Base-by-base conservation (phyloP, 768 basidiomycete species). In the Gelatoporia subvermispora region DNA sequence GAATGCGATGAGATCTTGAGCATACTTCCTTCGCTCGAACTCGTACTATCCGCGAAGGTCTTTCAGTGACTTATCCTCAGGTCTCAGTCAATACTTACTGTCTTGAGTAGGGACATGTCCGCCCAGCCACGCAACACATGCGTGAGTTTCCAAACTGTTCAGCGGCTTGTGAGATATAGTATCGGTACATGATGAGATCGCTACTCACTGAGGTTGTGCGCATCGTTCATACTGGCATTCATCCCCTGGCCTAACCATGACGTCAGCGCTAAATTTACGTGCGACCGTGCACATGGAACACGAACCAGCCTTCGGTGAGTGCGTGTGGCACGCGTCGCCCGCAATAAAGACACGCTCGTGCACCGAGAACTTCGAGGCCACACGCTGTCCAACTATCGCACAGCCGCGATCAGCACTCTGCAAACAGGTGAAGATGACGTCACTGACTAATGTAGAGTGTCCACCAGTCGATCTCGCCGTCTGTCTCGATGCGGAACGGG, bases 181-280 rank as follows among this genome's bases (percentile, higher is more conserved):
- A 7, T 22, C 17, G 5, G 11, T 8, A n/a, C n/a, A n/a, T n/a
- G n/a, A n/a, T n/a, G 36, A 9, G 9, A 17, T 37, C n/a, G 8
- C n/a, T 8, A 45, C 45, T 20, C 35, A 74, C 71, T 63, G 13
- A 80, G 68, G 54, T 81, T 80, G 57, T 76, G 78, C 0, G 73
- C 63, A 47, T 81, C 79, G 46, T 72, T 76, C 68, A 79, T 77
- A 45, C 72, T 72, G 3, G 74, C 76, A 25, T 77, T 78, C 75
- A 76, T 72, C 1, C 75, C 77, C 49, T 79, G 78, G 4, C 69
- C 68, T 51, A 63, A 34, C 2, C 1, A 24, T 16, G 22, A 16
- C n/a, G 22, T 42, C 20, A 43, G 9, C 35, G 10, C 13, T 21
- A 7, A 5, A 16, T 15, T 35, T 15, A 35, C 15, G n/a, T 10